Evolutionary conservation across 2,329 filamentous ascomycete genomes (phyloP).

Genomic region (Ascochyta clinopodiicola): DNA sequence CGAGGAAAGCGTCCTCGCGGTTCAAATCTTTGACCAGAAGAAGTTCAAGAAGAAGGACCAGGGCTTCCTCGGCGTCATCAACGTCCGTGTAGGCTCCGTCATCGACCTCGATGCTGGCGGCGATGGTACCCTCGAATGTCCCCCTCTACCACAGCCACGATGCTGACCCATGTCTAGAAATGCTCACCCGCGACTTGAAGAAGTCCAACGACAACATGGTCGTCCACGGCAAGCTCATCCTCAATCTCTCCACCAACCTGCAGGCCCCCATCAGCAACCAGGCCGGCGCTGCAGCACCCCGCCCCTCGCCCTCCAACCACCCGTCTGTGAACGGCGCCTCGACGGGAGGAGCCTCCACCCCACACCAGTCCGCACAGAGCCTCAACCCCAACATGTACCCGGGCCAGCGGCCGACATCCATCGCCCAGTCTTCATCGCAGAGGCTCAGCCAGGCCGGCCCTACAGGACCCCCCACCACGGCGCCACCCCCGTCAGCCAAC

Average conservation of each 20-base stretch:
- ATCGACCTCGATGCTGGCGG: constrained; percentile 88
- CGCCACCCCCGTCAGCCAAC: constrained; percentile 43
- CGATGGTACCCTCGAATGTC: constrained; percentile 70
- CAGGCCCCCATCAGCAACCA: constrained; percentile 68
- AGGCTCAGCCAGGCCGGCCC: constrained; percentile 40
- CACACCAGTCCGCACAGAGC: constrained; percentile 47
- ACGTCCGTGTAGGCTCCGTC: constrained; percentile 92
- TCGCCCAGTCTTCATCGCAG: constrained; percentile 32
- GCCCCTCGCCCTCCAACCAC: constrained; percentile 50
- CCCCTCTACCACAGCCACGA: neutral
- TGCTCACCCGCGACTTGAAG: constrained; percentile 96
- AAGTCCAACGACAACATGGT: constrained; percentile 98
- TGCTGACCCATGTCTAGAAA: constrained; percentile 64
- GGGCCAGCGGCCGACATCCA: constrained; percentile 39
- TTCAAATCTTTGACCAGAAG: constrained; percentile 99
- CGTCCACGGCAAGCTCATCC: constrained; percentile 95
- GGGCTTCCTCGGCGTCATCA: constrained; percentile 96
- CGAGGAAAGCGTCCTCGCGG: constrained; percentile 94
- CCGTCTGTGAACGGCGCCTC: constrained; percentile 49
- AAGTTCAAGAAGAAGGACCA: constrained; percentile 99
- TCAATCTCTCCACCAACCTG: constrained; percentile 94
- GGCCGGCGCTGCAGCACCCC: constrained; percentile 38
- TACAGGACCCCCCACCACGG: constrained; percentile 51
- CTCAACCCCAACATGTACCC: constrained; percentile 49
- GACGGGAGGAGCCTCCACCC: constrained; percentile 44